Evolutionary conservation across 176 grass and related monocot genomes (phyloP).

Genomic region (Eleusine coracana): DNA sequence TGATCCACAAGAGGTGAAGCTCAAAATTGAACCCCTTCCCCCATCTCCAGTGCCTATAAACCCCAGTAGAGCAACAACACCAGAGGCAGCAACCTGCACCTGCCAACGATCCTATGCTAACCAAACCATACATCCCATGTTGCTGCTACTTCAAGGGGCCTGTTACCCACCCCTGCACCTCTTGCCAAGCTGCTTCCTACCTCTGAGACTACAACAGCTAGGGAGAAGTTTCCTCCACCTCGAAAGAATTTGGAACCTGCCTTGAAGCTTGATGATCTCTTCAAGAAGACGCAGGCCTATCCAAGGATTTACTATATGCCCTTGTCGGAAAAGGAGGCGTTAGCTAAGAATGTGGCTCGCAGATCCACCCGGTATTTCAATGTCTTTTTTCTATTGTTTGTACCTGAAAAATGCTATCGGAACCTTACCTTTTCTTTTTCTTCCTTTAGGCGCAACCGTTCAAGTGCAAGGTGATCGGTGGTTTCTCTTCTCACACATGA

Average conservation of each 20-base stretch:
- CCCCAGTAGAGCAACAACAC: background rate
- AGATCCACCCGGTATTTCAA: constrained; percentile 10
- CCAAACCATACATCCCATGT: constrained; percentile 41
- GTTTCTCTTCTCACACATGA: background rate
- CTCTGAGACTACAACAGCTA: constrained; percentile 16
- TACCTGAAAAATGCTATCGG: background rate
- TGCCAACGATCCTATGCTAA: constrained; percentile 45
- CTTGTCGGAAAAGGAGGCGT: constrained; percentile 63
- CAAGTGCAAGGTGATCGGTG: background rate
- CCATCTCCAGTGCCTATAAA: constrained; percentile 41
- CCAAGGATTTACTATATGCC: constrained; percentile 84
- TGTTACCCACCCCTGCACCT: constrained; percentile 41
- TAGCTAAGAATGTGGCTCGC: constrained; percentile 59
- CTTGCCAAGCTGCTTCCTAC: background rate
- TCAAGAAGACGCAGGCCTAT: constrained; percentile 67
- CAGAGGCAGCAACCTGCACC: constrained; percentile 12
- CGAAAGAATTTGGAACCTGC: constrained; percentile 48
- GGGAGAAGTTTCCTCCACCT: constrained; percentile 43
- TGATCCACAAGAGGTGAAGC: constrained; percentile 75
- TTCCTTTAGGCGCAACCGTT: background rate
- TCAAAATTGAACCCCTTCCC: constrained; percentile 44
- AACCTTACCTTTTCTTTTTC: background rate
- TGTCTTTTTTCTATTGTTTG: constrained; percentile 8
- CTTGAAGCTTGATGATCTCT: constrained; percentile 73
- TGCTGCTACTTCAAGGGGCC: constrained; percentile 33